Percentiles rank a stretch among this genome's conserved stretches.
These are phyloP conservation scores for Tritrichomonas musculus DNA, from an alignment of 208 protist genomes.

Conservation along the genomic window DNA sequence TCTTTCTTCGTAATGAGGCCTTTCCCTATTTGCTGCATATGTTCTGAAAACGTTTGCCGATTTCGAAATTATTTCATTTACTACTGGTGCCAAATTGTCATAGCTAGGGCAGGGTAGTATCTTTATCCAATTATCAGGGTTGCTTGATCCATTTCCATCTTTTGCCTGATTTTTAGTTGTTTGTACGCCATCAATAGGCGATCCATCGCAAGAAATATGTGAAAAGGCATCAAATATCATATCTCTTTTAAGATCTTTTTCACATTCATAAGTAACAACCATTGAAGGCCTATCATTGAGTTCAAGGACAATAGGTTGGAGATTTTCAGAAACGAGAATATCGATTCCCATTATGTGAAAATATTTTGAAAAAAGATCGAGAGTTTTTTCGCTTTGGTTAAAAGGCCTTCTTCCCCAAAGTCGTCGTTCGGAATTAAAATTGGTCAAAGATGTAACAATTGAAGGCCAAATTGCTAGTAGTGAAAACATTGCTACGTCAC, in stretches of 20 bases:
- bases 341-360: background rate
- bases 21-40: too few relatives aligned
- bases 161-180: too few relatives aligned
- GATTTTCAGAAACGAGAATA: background rate
- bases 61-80: too few relatives aligned
- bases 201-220: background rate
- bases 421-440: background rate
- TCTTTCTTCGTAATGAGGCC: too few relatives aligned
- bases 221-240: background rate
- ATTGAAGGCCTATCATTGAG: conserved; percentile 6
- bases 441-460: background rate
- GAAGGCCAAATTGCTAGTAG: background rate
- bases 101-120: too few relatives aligned
- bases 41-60: too few relatives aligned
- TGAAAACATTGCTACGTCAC: background rate
- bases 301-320: background rate
- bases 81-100: too few relatives aligned
- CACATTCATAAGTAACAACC: background rate
- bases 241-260: background rate
- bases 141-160: too few relatives aligned
- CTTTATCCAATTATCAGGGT: too few relatives aligned
- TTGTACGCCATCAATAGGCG: too few relatives aligned
- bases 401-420: background rate
- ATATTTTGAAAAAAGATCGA: background rate
- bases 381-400: background rate